Base-by-base conservation (phyloP, 192 early-diverging fungal genomes). In the Linnemannia hyalina region DNA sequence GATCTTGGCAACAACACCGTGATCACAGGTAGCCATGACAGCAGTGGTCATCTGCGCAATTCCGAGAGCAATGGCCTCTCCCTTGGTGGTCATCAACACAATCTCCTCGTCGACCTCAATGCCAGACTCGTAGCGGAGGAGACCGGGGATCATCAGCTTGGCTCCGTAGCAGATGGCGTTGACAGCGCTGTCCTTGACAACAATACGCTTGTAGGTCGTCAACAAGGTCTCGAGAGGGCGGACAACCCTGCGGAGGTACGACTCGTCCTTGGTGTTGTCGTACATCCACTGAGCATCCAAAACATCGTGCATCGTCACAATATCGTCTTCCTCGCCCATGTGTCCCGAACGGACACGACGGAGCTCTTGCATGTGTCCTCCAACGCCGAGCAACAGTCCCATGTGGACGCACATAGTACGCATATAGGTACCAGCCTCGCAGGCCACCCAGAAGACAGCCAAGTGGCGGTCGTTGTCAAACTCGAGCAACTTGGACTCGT, bases 151-250 rank as follows among this genome's bases (percentile, higher is more conserved):
- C 98, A 99, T 99, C 69, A 99, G 89, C 93, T 99, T 98, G 85
- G 98, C 98, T 77, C 98, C 98, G 85, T 99, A 99, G 94, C 98
- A 99, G 82, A 99, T 96, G 68, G 98, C 97, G 82, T 99, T 99
- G 81, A 99, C 97, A 9, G 98, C 97, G 87, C 94, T 95, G 91
- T 99, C 98, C 94, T 99, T 99, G 70, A 99, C 97, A 49, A 99
- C 97, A 55, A 99, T 89, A 75, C 98, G 96, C 94, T 99, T 99
- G 94, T 98, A 99, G 7, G 92, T 93, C 35, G 95, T 95, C 78
- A 99, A 93, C 38, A 99, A 93, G 68, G 97, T 93, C 89, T 99
- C 98, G 54, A 99, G 92, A 63, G 98, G 98, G 65, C 96, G 95
- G 65, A 99, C 93, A 23, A 95, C 97, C 86, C 93, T 93, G 79